Evolutionary conservation across 305 asterid genomes (phyloP), one percentile per base, ranked within the genome.

Genomic region (Salvia sclarea): DNA sequence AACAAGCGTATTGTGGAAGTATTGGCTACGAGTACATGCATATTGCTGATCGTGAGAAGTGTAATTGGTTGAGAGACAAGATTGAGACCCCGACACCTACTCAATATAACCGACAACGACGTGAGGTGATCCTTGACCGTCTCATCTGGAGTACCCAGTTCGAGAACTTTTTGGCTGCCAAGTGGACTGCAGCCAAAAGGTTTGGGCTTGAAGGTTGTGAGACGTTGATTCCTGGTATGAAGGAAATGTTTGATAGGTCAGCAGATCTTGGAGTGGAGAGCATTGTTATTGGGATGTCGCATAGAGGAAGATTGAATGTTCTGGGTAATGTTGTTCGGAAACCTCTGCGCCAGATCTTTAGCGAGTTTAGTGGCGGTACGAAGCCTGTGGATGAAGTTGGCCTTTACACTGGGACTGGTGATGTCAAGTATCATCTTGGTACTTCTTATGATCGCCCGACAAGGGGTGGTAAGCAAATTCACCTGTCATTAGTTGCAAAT

Each of bases 181-280:
- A 92, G 78, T 92, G 98, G 97, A 82, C 91, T 33, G 95, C 96
- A 22, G 97, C 98, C 66, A 90, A 92, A 80, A 88, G 97, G 80
- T 90, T 92, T 75, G 98, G 98, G 67, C 92, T 92, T 54, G 97
- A 92, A 86, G 98, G 98, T 25, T 90, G 94, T 59, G 98, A 92
- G 80, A 92, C 98, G 10, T 80, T 92, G 95, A 92, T 92, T 75
- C 97, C 98, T 63, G 98, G 97, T 60, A 92, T 92, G 97, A 92
- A 92, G 86, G 98, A 92, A 81, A 92, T 92, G 98, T 92, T 92
- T 75, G 97, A 92, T 71, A 81, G 90, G 79, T 80, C 98, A 68
- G 92, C 98, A 24, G 98, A 92, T 76, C 96, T 90, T 55, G 98
- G 98, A 66, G 98, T 93, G 10, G 97, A 93, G 85, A 93, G 81